Percentiles rank a stretch among this genome's conserved stretches.
These are phyloP conservation scores for Candida chauliodis DNA, from an alignment of 805 yeast genomes.

Conservation along the genomic window DNA sequence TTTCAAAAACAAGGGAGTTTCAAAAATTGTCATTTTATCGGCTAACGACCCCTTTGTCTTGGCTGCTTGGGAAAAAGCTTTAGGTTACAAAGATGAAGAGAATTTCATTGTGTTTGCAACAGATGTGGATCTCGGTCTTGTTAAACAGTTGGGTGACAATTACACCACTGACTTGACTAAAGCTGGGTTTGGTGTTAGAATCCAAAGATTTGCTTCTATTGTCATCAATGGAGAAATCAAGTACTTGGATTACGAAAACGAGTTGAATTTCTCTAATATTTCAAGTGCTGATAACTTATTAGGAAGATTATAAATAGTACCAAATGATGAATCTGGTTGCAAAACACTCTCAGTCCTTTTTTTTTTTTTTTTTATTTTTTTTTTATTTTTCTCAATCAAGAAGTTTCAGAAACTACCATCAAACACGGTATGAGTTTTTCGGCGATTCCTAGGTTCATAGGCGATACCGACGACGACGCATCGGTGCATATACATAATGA, in stretches of 20 bases:
- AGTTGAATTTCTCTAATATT: constrained; percentile 21
- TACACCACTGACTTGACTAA: constrained; percentile 43
- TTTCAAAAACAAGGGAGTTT: constrained; percentile 38
- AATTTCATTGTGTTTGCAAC: constrained; percentile 37
- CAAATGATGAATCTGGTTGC: neutral
- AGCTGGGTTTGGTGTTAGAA: constrained; percentile 37
- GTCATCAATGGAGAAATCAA: constrained; percentile 47
- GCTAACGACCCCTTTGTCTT: constrained; percentile 43
- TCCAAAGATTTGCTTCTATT: constrained; percentile 65
- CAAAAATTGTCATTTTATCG: constrained; percentile 31
- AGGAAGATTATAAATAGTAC: constrained; percentile 13
- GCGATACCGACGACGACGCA: constrained; percentile 41
- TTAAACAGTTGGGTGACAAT: constrained; percentile 49
- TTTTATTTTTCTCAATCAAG: neutral
- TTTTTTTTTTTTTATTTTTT: neutral
- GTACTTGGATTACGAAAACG: constrained; percentile 27
- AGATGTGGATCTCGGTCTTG: constrained; percentile 35
- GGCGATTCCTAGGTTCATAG: constrained; percentile 31
- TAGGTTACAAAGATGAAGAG: constrained; percentile 35
- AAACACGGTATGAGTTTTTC: constrained; percentile 23
- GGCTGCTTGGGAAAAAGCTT: constrained; percentile 45
- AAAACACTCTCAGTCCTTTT: neutral
- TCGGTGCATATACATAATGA: constrained; percentile 36
- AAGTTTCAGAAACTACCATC: no score
- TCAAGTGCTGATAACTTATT: constrained; percentile 24